Evolutionary conservation across 83 land plant genomes (phyloP).

Genomic region (Diphasiastrum complanatum): DNA sequence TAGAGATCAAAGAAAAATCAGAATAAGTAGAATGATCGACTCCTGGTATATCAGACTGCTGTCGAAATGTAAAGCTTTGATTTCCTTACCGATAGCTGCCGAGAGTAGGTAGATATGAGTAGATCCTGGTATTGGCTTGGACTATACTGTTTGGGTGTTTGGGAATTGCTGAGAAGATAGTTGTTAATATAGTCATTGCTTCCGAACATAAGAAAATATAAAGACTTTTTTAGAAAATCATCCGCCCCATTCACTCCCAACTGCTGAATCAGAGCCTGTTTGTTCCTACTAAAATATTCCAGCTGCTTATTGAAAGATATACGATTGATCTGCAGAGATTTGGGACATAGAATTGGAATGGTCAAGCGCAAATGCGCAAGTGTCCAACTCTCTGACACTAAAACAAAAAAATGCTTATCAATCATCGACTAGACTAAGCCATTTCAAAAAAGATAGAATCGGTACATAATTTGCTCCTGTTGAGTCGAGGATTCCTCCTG

Average conservation of each 20-base stretch:
- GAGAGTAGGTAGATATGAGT: conserved; percentile 46
- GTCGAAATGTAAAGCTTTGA: background rate
- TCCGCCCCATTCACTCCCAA: conserved; percentile 42
- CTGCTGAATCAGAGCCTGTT: conserved; percentile 29
- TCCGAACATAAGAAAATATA: conserved; percentile 50
- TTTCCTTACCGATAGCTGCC: conserved; percentile 47
- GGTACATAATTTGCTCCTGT: conserved; percentile 48
- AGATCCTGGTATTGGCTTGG: conserved; percentile 40
- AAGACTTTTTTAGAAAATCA: conserved; percentile 40
- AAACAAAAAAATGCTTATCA: too few species aligned
- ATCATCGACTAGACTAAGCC: too few species aligned
- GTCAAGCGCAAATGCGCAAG: too few species aligned
- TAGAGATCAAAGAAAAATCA: background rate
- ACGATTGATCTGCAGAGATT: conserved; percentile 58
- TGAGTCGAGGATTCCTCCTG: conserved; percentile 67
- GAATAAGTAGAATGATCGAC: background rate
- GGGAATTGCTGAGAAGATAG: conserved; percentile 47
- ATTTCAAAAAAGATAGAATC: background rate
- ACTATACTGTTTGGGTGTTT: conserved; percentile 50
- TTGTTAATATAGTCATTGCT: conserved; percentile 94
- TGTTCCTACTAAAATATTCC: conserved; percentile 46
- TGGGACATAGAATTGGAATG: too few species aligned
- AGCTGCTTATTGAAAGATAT: conserved; percentile 53
- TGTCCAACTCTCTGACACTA: too few species aligned
- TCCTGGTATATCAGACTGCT: background rate